A percentile compares a stretch with the other conserved stretches of the same genome.
Evolutionary conservation across 2,329 filamentous ascomycete species (phyloP).

Genomic region (Trichophyton schoenleinii): DNA sequence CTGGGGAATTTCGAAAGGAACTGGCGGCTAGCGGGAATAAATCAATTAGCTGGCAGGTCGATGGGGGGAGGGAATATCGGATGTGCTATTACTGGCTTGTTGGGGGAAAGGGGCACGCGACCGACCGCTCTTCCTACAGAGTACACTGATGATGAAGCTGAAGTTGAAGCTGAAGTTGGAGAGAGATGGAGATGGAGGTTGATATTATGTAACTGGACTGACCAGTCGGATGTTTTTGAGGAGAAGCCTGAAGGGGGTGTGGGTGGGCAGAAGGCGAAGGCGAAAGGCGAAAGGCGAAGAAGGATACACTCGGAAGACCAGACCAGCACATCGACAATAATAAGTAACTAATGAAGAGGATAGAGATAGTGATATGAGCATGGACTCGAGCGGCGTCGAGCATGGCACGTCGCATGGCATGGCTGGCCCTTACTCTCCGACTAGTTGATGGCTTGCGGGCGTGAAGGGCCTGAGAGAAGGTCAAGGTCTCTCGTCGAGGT

Average conservation of each 20-base stretch:
- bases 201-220: background rate
- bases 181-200: background rate
- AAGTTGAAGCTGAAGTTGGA: too few species aligned
- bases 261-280: background rate
- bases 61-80: background rate
- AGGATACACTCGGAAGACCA: background rate
- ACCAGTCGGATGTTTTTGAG: background rate
- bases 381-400: background rate
- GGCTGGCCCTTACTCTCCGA: background rate
- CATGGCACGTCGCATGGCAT: background rate
- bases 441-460: too few species aligned
- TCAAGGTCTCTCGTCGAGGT: too few species aligned
- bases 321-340: background rate
- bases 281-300: background rate
- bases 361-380: too few species aligned
- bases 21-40: background rate
- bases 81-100: background rate
- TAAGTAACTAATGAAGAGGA: too few species aligned
- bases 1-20: conserved; percentile 4
- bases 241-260: background rate
- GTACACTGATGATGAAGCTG: background rate
- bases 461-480: too few species aligned
- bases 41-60: background rate
- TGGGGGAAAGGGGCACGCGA: background rate
- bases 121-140: background rate